Evolutionary conservation across 371 early-diverging fungal genomes (phyloP).

Genomic region (Mortierella sp.): DNA sequence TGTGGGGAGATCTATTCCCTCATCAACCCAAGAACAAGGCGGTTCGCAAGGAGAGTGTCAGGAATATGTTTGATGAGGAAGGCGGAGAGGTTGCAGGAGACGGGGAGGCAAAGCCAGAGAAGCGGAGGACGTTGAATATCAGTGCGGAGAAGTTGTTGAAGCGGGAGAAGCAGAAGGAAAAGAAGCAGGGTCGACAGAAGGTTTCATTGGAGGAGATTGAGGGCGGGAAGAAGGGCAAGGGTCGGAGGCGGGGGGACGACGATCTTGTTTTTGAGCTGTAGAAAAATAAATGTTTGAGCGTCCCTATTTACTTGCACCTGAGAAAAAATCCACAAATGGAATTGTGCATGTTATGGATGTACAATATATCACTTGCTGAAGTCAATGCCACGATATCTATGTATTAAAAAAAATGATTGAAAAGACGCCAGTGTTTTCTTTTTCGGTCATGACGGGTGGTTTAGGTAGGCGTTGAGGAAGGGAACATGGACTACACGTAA

Average conservation of each 20-base stretch:
- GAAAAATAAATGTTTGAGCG: background rate
- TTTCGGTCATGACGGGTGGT: too few species aligned
- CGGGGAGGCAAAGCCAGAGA: background rate
- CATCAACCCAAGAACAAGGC: conserved; percentile 74
- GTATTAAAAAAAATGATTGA: too few species aligned
- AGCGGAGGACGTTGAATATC: conserved; percentile 25
- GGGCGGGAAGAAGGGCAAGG: background rate
- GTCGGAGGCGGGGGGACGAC: background rate
- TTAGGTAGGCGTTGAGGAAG: too few species aligned
- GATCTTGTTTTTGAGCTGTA: background rate
- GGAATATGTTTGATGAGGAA: conserved; percentile 8
- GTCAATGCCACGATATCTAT: too few species aligned
- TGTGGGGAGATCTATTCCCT: conserved; percentile 90
- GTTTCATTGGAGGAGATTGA: conserved; percentile 24
- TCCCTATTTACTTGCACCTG: too few species aligned
- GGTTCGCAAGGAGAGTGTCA: conserved; percentile 30
- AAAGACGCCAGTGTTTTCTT: too few species aligned
- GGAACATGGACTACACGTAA: too few species aligned
- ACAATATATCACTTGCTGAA: too few species aligned
- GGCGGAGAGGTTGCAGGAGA: background rate
- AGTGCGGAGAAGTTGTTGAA: conserved; percentile 31
- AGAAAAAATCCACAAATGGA: too few species aligned
- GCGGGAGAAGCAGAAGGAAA: conserved; percentile 51
- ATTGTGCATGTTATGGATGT: too few species aligned
- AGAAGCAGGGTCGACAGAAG: conserved; percentile 50